Conservation (phyloP, 179 eudicot genomes). For the Vitellaria paradoxa region DNA sequence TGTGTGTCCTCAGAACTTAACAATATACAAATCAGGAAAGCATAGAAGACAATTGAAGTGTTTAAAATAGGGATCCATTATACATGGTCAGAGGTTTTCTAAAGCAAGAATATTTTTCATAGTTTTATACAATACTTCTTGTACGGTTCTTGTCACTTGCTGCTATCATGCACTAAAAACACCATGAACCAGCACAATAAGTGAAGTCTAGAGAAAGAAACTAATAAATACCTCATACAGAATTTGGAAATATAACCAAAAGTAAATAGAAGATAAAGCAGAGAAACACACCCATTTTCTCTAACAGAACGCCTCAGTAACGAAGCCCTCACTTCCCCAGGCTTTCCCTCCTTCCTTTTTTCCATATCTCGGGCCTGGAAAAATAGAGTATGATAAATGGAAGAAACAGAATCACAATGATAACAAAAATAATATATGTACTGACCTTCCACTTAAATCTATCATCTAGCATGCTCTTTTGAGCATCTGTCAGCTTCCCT, state of each 20-base stretch:
- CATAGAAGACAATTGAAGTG: no score
- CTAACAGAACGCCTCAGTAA: slow-evolving; percentile 81
- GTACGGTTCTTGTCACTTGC: no score
- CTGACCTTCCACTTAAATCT: slow-evolving; percentile 90
- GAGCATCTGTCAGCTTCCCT: slow-evolving; percentile 94
- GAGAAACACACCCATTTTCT: slow-evolving; percentile 74
- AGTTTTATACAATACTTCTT: no score
- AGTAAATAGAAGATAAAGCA: slow-evolving; percentile 4
- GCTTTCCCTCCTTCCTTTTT: slow-evolving; percentile 88
- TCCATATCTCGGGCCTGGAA: slow-evolving; percentile 95
- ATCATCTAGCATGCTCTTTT: slow-evolving; percentile 95
- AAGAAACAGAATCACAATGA: slow-evolving; percentile 4
- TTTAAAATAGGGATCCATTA: no score
- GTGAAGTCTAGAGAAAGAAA: no score
- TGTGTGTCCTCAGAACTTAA: no score
- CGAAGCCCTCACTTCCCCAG: slow-evolving; percentile 91
- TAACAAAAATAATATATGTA: background rate
- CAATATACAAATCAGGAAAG: no score
- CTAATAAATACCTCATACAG: background rate
- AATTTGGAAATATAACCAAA: background rate
- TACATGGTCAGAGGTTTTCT: no score
- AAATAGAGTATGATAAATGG: slow-evolving; percentile 10
- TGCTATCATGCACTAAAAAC: no score
- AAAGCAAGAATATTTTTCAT: no score
- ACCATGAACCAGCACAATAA: no score